Percentiles rank a stretch among this genome's conserved stretches.
phyloP scores from a whole-genome alignment of 140 eudicot species.

The Senecio squalidus region DNA sequence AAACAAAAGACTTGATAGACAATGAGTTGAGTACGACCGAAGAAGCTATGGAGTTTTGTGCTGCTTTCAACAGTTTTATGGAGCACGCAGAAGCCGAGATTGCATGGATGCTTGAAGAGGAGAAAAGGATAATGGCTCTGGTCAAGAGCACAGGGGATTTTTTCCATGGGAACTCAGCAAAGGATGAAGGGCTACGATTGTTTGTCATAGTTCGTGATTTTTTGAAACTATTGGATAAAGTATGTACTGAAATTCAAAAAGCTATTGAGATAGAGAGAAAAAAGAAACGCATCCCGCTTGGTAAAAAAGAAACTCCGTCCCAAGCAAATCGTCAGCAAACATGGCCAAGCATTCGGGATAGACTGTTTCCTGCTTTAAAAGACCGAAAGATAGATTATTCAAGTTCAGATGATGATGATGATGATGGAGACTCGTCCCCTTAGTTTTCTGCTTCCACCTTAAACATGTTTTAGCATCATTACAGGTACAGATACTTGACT shows the following conservation, averaged over 20 bases:
- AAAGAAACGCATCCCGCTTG: conserved; percentile 6
- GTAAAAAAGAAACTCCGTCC: conserved; percentile 15
- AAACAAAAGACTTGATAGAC: conserved; percentile 33
- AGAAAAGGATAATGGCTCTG: conserved; percentile 57
- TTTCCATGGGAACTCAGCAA: conserved; percentile 73
- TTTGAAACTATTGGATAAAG: conserved; percentile 58
- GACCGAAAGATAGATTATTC: conserved; percentile 41
- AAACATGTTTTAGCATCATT: background rate
- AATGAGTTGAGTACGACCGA: conserved; percentile 39
- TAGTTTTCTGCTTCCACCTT: conserved; percentile 8
- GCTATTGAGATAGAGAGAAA: conserved; percentile 15
- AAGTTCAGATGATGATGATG: conserved; percentile 45
- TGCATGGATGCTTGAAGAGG: conserved; percentile 59
- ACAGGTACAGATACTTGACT: too few species aligned
- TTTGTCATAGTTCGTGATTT: conserved; percentile 75
- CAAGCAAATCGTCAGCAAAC: conserved; percentile 21
- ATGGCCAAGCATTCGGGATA: conserved; percentile 26
- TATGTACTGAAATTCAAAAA: conserved; percentile 50
- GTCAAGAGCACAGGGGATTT: conserved; percentile 82
- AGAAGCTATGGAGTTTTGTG: conserved; percentile 46
- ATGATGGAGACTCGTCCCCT: conserved; percentile 26
- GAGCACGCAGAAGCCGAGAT: conserved; percentile 54
- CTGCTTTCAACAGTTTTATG: conserved; percentile 38
- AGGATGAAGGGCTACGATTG: conserved; percentile 67
- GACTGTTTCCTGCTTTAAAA: conserved; percentile 60